These are phyloP conservation scores for Solanum arcanum DNA, from an alignment of 257 asterid genomes.

Conservation along the genomic window DNA sequence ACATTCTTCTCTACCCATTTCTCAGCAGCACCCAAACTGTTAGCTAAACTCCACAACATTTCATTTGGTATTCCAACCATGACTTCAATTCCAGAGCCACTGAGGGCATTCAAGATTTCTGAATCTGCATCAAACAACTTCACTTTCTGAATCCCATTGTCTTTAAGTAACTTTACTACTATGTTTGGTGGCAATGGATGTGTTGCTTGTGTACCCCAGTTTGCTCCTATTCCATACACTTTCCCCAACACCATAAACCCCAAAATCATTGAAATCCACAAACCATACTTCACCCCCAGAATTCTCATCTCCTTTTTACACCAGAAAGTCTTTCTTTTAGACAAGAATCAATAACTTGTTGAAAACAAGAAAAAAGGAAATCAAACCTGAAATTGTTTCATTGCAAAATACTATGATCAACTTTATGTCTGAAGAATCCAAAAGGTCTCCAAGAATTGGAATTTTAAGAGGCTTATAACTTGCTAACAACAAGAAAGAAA, in stretches of 20 bases:
- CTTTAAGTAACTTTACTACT: constrained; percentile 59
- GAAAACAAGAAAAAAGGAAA: background rate
- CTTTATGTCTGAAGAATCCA: background rate
- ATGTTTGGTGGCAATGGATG: constrained; percentile 61
- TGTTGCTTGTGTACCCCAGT: constrained; percentile 88
- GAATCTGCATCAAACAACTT: constrained; percentile 87
- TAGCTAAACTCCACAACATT: constrained; percentile 49
- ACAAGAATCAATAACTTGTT: background rate
- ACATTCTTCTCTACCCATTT: constrained; percentile 77
- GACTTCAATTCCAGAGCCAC: constrained; percentile 85
- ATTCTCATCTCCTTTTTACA: constrained; percentile 17
- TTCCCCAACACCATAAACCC: constrained; percentile 13
- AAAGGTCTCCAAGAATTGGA: background rate
- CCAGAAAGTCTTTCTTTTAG: background rate
- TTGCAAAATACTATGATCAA: background rate
- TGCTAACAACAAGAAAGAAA: background rate
- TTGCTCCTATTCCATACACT: constrained; percentile 64
- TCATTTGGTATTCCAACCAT: constrained; percentile 98
- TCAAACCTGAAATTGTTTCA: background rate
- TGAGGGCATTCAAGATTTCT: constrained; percentile 34
- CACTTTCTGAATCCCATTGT: constrained; percentile 74
- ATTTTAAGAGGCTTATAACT: background rate
- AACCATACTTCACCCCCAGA: constrained; percentile 12
- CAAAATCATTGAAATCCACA: constrained; percentile 6
- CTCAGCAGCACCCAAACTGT: constrained; percentile 66